These are phyloP conservation scores for Filobasidium wieringae DNA, from an alignment of 768 basidiomycete species.

Conservation along the genomic window DNA sequence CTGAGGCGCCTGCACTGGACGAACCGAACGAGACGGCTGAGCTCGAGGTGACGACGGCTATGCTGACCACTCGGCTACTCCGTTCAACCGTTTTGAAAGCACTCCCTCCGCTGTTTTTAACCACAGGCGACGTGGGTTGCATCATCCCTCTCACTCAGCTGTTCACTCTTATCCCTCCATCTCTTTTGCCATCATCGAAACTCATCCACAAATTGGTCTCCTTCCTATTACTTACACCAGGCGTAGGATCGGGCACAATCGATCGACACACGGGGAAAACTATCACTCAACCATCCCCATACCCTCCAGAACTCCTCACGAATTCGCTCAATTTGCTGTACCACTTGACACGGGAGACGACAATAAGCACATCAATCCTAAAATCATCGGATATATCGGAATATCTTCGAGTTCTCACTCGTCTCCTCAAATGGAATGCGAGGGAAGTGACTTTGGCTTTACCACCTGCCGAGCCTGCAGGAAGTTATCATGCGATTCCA, in stretches of 20 bases:
- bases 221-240: slow-evolving; percentile 22
- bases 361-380: slow-evolving; percentile 54
- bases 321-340: slow-evolving; percentile 57
- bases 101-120: slow-evolving; percentile 22
- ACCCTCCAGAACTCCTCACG: slow-evolving; percentile 44
- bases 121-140: slow-evolving; percentile 27
- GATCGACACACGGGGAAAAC: not conserved
- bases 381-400: slow-evolving; percentile 51
- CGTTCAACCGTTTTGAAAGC: not conserved
- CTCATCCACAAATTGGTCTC: slow-evolving; percentile 25
- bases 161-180: slow-evolving; percentile 20
- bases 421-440: slow-evolving; percentile 1
- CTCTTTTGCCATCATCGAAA: slow-evolving; percentile 13
- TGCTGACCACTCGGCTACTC: not conserved
- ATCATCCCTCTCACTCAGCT: slow-evolving; percentile 25
- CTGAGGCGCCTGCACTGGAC: not conserved
- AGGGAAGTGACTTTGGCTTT: not conserved
- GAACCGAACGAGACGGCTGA: not conserved
- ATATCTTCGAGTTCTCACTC: slow-evolving; percentile 3
- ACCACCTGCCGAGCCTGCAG: not conserved
- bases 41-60: not conserved
- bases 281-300: slow-evolving; percentile 36
- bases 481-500: not conserved
- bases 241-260: not conserved
- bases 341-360: slow-evolving; percentile 55